Conservation (phyloP, 208 protist genomes). For the Plasmodiophora brassicae region DNA sequence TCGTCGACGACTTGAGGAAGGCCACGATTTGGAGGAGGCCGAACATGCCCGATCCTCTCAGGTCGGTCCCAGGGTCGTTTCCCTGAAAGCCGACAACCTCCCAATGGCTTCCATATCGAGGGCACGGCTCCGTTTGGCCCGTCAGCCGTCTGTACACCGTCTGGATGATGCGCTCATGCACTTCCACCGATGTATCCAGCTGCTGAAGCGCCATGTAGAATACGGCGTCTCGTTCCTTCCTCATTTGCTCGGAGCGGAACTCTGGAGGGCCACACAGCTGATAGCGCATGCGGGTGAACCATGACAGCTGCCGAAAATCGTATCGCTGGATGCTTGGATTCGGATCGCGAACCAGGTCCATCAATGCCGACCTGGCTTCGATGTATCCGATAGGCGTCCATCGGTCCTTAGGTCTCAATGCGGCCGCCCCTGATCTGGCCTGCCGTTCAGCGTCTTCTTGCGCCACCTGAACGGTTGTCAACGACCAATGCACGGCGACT, state of each 20-base stretch:
- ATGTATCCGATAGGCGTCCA: conserved; percentile 7
- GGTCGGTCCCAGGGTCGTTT: conserved; percentile 27
- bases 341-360: not conserved
- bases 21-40: not conserved
- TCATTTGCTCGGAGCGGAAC: not conserved
- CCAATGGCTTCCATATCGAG: conserved; percentile 13
- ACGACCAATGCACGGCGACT: too few relatives aligned
- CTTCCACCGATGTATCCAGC: not conserved
- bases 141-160: not conserved
- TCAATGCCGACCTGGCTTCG: not conserved
- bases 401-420: not conserved
- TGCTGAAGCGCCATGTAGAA: not conserved
- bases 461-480: too few relatives aligned
- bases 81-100: conserved; percentile 26
- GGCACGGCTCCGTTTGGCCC: conserved; percentile 11
- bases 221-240: not conserved
- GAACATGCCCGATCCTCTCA: conserved; percentile 23
- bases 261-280: not conserved
- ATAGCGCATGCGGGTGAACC: not conserved
- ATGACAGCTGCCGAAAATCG: not conserved
- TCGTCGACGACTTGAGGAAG: not conserved
- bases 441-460: not conserved
- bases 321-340: conserved; percentile 19
- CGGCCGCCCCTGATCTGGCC: not conserved
- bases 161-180: not conserved